Evolutionary conservation across 1,139 yeast genomes (phyloP).

Genomic region (Geotrichum citri-aurantii): DNA sequence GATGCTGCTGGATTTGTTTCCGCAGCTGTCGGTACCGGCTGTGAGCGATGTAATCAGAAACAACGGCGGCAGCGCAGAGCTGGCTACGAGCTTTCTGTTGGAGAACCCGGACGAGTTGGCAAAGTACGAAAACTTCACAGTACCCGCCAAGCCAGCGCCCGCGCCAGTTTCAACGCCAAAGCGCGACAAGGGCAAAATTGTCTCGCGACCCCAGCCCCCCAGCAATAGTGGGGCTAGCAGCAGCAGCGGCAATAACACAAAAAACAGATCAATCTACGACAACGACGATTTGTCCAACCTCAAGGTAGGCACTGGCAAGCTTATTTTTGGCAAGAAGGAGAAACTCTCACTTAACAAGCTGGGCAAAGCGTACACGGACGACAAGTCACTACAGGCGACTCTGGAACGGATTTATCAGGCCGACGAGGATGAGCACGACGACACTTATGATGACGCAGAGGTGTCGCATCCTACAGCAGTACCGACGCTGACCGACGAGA

Average conservation of each 20-base stretch:
- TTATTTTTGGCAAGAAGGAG: conserved; percentile 33
- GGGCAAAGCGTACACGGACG: conserved; percentile 19
- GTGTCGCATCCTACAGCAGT: conserved; percentile 30
- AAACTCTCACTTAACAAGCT: conserved; percentile 13
- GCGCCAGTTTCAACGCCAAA: conserved; percentile 11
- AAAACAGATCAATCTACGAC: conserved; percentile 30
- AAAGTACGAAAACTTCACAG: conserved; percentile 20
- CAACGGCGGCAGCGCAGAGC: conserved; percentile 51
- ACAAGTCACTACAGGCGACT: conserved; percentile 56
- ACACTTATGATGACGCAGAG: conserved; percentile 75
- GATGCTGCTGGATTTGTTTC: conserved; percentile 29
- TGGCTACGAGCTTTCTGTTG: conserved; percentile 52
- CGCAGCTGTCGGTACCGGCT: conserved; percentile 24
- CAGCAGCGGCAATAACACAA: conserved; percentile 2
- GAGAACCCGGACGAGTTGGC: conserved; percentile 51
- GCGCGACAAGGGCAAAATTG: conserved; percentile 22
- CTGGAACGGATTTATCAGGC: conserved; percentile 59
- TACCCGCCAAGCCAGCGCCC: conserved; percentile 15
- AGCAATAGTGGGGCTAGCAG: conserved; percentile 13
- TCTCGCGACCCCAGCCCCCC: conserved; percentile 1
- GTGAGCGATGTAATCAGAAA: conserved; percentile 39
- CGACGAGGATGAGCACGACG: conserved; percentile 78
- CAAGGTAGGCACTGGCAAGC: conserved; percentile 24
- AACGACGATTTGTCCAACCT: conserved; percentile 34
- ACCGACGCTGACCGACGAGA: conserved; percentile 31